Percentiles rank a stretch among this genome's conserved stretches.
phyloP scores from a whole-genome alignment of 441 rosid species.

The Populus hybrid region DNA sequence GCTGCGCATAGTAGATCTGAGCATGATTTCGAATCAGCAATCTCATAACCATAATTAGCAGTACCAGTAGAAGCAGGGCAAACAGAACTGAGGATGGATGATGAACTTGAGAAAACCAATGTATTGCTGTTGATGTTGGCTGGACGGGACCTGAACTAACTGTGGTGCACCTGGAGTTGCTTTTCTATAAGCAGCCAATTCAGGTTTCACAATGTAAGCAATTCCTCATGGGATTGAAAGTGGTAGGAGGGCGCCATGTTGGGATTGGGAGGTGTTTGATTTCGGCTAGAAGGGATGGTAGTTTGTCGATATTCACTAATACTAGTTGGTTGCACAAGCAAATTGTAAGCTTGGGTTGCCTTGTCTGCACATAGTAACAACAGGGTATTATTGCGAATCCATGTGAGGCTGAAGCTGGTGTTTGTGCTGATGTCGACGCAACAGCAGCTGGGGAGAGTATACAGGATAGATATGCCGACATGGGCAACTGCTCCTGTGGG shows the following conservation, averaged over 20 bases:
- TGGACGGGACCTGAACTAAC: conserved; percentile 62
- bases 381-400: conserved; percentile 77
- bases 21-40: conserved; percentile 54
- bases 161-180: conserved; percentile 50
- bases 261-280: conserved; percentile 57
- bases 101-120: conserved; percentile 76
- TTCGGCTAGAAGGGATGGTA: conserved; percentile 39
- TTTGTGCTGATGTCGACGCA: conserved; percentile 31
- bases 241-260: conserved; percentile 43
- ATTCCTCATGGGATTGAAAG: conserved; percentile 56
- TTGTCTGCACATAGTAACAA: conserved; percentile 64
- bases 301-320: conserved; percentile 49
- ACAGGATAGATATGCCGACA: conserved; percentile 65
- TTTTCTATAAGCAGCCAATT: conserved; percentile 65
- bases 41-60: conserved; percentile 66
- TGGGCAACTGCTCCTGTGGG: conserved; percentile 53
- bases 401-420: conserved; percentile 46
- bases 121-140: conserved; percentile 73
- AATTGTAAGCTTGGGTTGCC: conserved; percentile 62
- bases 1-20: conserved; percentile 75
- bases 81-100: too few species aligned
- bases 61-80: conserved; percentile 44
- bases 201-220: conserved; percentile 56
- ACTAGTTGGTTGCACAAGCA: conserved; percentile 62
- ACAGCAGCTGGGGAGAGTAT: conserved; percentile 73